Base-by-base conservation (phyloP, 2,329 filamentous ascomycete species). In the Neoscytalidium dimidiatum region DNA sequence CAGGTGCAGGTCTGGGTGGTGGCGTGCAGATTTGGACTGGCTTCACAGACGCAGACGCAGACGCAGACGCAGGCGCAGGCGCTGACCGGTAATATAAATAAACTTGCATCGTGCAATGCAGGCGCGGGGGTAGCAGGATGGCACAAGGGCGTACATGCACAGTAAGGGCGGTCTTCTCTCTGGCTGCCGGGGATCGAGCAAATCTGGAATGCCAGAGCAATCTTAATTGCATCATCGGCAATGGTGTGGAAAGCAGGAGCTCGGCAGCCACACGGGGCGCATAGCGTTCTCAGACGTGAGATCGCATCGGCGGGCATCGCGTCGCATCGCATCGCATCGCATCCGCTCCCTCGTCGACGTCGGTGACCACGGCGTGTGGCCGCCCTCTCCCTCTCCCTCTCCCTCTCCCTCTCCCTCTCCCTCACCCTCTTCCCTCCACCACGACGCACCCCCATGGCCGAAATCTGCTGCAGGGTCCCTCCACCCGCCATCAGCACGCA, bases 71-170 rank as follows among this genome's bases (percentile, higher is more conserved):
- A n/a, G n/a, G 28, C 49, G 29, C 26, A 31, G 49, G 28, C 3
- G 56, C 56, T 60, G 56, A 60, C 56, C 56, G 56, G 56, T 60
- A 46, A 46, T 46, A 60, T 60, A 60, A 60, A 60, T 60, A 60
- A 60, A 60, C 56, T 33, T 60, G 41, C 35, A 38, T 52, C 49
- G 49, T 5, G 49, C 51, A 56, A 21, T 28, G 52, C 52, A 23
- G 35, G 52, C 13, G 52, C 52, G 8, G n/a, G 46, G 46, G 29
- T 46, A 8, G 43, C n/a, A 23, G 43, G 43, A 46, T 17, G 43
- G n/a, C n/a, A n/a, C n/a, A n/a, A n/a, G n/a, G n/a, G n/a, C n/a
- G n/a, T n/a, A n/a, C n/a, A n/a, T n/a, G n/a, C n/a, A n/a, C n/a
- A n/a, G n/a, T n/a, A n/a, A n/a, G n/a, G n/a, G n/a, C n/a, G n/a